Evolutionary conservation across 352 stramenopile species (phyloP).

Genomic region (Hyaloperonospora brassicae): DNA sequence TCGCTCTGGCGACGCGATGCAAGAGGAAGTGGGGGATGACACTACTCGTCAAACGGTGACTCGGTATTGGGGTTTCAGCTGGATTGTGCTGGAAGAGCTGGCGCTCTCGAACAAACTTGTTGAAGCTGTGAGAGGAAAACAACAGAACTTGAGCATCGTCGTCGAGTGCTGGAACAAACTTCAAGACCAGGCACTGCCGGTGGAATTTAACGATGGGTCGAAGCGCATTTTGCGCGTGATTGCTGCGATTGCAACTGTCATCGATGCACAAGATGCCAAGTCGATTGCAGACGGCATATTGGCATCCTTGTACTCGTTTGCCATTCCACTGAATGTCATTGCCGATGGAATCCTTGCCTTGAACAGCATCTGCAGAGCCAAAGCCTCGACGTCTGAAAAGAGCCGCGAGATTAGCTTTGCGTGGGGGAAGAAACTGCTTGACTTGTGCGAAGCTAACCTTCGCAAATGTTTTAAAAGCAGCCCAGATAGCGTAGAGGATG

Average conservation of each 20-base stretch:
- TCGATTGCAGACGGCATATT: constrained; percentile 68
- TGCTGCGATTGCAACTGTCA: constrained; percentile 58
- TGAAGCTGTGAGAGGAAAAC: constrained; percentile 41
- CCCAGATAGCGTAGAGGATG: constrained; percentile 39
- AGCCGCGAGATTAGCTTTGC: constrained; percentile 50
- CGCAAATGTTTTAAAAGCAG: constrained; percentile 52
- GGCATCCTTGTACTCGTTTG: constrained; percentile 62
- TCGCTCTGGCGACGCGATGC: constrained; percentile 22
- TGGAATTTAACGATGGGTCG: constrained; percentile 63
- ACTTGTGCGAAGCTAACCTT: constrained; percentile 55
- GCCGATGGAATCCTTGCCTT: constrained; percentile 61
- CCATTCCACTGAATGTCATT: constrained; percentile 74
- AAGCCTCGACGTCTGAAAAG: constrained; percentile 43
- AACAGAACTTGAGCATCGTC: constrained; percentile 57
- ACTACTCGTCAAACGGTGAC: constrained; percentile 24
- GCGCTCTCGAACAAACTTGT: constrained; percentile 51
- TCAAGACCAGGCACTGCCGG: constrained; percentile 52
- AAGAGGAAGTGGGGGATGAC: constrained; percentile 32
- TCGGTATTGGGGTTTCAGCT: constrained; percentile 74
- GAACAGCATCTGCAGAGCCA: constrained; percentile 73
- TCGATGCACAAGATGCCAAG: constrained; percentile 67
- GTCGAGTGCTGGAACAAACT: constrained; percentile 80
- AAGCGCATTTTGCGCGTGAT: constrained; percentile 82
- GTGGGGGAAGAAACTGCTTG: constrained; percentile 60
- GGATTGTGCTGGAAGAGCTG: constrained; percentile 76